Evolutionary conservation across 352 stramenopile species (phyloP).

Genomic region (Pythium aristosporum): DNA sequence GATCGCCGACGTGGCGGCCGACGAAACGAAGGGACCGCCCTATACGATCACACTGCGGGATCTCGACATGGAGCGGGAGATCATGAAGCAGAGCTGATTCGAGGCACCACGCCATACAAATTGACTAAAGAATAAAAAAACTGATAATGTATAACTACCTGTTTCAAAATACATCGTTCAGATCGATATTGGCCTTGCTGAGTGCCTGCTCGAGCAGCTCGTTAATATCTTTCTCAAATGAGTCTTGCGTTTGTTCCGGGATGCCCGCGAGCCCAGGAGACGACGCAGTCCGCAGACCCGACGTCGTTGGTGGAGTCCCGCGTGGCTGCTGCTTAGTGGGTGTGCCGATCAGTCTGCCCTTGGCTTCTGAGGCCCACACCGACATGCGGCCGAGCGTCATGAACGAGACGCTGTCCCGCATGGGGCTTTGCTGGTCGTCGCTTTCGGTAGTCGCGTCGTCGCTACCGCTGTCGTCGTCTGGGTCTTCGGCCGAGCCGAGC

Average conservation of each 20-base stretch:
- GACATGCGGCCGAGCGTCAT: slow-evolving; percentile 58
- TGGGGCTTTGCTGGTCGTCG: slow-evolving; percentile 13
- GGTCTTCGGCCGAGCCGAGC: not conserved
- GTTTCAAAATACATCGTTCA: slow-evolving; percentile 27
- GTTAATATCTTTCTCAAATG: slow-evolving; percentile 47
- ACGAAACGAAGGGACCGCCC: slow-evolving; percentile 13
- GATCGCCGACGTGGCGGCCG: slow-evolving; percentile 44
- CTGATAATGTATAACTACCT: not conserved
- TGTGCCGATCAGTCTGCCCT: slow-evolving; percentile 39
- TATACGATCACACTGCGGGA: slow-evolving; percentile 77
- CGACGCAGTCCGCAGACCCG: not conserved
- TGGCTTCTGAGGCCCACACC: slow-evolving; percentile 55
- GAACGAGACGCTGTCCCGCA: slow-evolving; percentile 64
- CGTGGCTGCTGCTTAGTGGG: not conserved
- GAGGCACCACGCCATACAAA: not conserved
- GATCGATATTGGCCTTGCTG: slow-evolving; percentile 48
- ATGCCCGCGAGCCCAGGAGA: slow-evolving; percentile 17
- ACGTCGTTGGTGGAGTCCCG: not conserved
- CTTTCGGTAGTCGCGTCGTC: slow-evolving; percentile 22
- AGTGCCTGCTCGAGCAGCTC: slow-evolving; percentile 47
- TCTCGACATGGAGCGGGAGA: slow-evolving; percentile 73
- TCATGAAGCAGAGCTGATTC: slow-evolving; percentile 46
- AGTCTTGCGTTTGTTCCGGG: slow-evolving; percentile 19
- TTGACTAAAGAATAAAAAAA: not conserved
- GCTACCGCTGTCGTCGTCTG: slow-evolving; percentile 33